Base-by-base conservation (phyloP, 2,329 filamentous ascomycete genomes). In the Penicillium italicum region DNA sequence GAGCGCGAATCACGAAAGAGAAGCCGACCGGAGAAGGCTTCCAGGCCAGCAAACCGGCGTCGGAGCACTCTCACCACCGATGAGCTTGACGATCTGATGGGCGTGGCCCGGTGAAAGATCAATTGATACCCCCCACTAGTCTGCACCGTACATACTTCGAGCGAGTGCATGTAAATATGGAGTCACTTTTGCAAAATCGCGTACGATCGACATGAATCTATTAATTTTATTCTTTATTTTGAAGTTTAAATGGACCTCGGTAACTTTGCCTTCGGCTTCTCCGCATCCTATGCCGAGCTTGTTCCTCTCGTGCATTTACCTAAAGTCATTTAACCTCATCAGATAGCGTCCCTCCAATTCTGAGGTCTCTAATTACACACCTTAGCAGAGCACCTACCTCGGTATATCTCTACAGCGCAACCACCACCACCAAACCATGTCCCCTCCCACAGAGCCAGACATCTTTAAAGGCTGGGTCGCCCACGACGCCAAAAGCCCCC, bases 61-160 rank as follows among this genome's bases (percentile, higher is more conserved):
- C 69, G 76, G 43, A 79, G 76, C 53, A 78, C 76, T 28, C 65
- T 79, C 24, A 77, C 73, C n/a, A 73, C 66, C 40, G 73, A 76
- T 46, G 76, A 79, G 59, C 64, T 78, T 42, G 76, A 74, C 18
- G 71, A 73, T 55, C 61, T 76, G 51, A 68, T 76, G 68, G 69
- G 72, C 16, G 65, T 67, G 37, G 56, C 55, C 52, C 60, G 62
- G 41, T 60, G 61, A 50, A 50, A 50, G 28, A 50, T 61, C 47
- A 62, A 51, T 58, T 52, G 58, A 53, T 58, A 58, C 54, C 43
- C 42, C 51, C 37, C 52, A n/a, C 57, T 53, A 59, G n/a, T 42
- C 48, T 44, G 38, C 56, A 57, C 34, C 65, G 64, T 65, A 66
- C 55, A 64, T 66, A 66, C 47, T 42, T 47, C 12, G 34, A 52